Evolutionary conservation across 2,329 filamentous ascomycete species (phyloP).

Genomic region (Colletotrichum graminicola): DNA sequence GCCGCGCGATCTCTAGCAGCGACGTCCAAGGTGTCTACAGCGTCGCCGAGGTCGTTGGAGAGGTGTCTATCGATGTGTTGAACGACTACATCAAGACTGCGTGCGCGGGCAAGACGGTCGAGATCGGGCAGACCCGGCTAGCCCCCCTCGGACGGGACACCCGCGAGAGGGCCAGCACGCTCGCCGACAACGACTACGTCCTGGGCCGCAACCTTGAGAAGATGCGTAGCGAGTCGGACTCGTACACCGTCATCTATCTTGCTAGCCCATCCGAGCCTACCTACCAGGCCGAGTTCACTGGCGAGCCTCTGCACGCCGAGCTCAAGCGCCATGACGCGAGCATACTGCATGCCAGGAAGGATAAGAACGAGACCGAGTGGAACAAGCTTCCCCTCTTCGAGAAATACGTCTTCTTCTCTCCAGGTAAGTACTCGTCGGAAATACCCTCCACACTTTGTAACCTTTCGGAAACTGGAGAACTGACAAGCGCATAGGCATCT

Average conservation of each 20-base stretch:
- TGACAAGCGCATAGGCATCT: slow-evolving; percentile 74
- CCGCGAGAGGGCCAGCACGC: slow-evolving; percentile 56
- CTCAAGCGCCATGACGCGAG: slow-evolving; percentile 72
- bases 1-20: slow-evolving; percentile 53
- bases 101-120: slow-evolving; percentile 58
- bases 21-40: slow-evolving; percentile 56
- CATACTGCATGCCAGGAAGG: slow-evolving; percentile 48
- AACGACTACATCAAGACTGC: slow-evolving; percentile 58
- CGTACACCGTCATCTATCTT: slow-evolving; percentile 82
- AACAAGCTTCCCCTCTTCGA: slow-evolving; percentile 77
- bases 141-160: slow-evolving; percentile 52
- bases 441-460: neutral
- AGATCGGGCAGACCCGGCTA: slow-evolving; percentile 57
- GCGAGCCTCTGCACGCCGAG: slow-evolving; percentile 75
- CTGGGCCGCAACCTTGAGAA: slow-evolving; percentile 63
- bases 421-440: slow-evolving; percentile 68
- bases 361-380: slow-evolving; percentile 54
- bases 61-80: slow-evolving; percentile 57
- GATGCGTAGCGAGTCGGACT: slow-evolving; percentile 51
- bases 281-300: slow-evolving; percentile 74
- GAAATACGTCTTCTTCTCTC: slow-evolving; percentile 94
- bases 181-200: slow-evolving; percentile 64
- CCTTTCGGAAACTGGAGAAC: neutral
- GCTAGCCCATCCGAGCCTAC: slow-evolving; percentile 69
- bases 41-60: slow-evolving; percentile 71